phyloP scores from a whole-genome alignment of 2,329 filamentous ascomycete genomes.

The Verticillium longisporum region DNA sequence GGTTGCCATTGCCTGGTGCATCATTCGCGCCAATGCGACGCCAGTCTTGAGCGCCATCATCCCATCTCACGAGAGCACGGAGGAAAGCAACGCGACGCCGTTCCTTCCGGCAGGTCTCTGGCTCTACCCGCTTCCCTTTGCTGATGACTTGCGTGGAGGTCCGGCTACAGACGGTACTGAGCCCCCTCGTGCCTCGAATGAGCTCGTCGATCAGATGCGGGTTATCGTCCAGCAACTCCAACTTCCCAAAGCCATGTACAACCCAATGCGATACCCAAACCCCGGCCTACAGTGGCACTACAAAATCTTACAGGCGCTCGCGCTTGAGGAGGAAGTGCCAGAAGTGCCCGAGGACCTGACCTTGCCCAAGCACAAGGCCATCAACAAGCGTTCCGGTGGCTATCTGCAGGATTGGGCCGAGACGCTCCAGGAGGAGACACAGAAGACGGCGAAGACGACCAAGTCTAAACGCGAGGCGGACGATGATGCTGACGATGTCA shows the following conservation, averaged over 20 bases:
- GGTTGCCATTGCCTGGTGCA: conserved; percentile 83
- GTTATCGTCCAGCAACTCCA: conserved; percentile 78
- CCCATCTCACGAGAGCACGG: conserved; percentile 60
- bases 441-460: conserved; percentile 26
- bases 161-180: conserved; percentile 63
- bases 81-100: conserved; percentile 60
- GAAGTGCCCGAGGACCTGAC: conserved; percentile 71
- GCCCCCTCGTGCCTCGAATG: conserved; percentile 54
- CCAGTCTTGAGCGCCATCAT: conserved; percentile 77
- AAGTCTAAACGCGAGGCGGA: conserved; percentile 46
- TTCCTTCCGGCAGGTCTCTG: conserved; percentile 78
- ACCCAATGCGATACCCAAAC: conserved; percentile 84
- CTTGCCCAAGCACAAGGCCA: conserved; percentile 75
- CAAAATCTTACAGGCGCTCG: conserved; percentile 82
- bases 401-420: conserved; percentile 74
- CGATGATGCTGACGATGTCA: conserved; percentile 30
- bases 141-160: conserved; percentile 75
- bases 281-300: conserved; percentile 96
- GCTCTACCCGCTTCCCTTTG: conserved; percentile 82
- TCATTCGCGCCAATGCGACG: conserved; percentile 72
- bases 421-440: conserved; percentile 52
- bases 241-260: conserved; percentile 77
- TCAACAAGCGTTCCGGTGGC: conserved; percentile 78
- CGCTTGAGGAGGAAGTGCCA: conserved; percentile 85
- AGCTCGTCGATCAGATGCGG: conserved; percentile 75